Conservation (phyloP, 768 basidiomycete genomes). For the Myochromella boudieri region DNA sequence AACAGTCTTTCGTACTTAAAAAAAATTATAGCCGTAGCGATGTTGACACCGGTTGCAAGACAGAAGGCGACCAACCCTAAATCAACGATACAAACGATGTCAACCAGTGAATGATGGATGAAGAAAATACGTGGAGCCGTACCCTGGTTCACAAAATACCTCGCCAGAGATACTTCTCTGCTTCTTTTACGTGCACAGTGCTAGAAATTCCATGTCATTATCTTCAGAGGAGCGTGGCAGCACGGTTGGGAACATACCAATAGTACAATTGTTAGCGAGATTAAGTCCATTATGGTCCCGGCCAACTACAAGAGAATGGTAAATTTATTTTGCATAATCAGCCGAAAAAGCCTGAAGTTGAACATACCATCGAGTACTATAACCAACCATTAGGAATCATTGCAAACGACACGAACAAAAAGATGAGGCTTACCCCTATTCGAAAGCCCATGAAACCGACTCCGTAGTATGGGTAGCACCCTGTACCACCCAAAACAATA, state of each 20-base stretch:
- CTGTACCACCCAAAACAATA: conserved; percentile 24
- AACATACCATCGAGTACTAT: conserved; percentile 21
- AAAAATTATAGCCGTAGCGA: conserved; percentile 27
- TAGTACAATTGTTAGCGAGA: not conserved
- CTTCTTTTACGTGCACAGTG: conserved; percentile 27
- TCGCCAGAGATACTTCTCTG: conserved; percentile 30
- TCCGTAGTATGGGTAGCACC: conserved; percentile 40
- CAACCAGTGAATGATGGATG: not conserved
- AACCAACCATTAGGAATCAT: too few species aligned
- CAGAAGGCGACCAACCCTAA: conserved; percentile 34
- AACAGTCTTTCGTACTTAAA: conserved; percentile 29
- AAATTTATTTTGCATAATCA: not conserved
- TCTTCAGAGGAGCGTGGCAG: not conserved
- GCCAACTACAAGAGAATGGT: conserved; percentile 24
- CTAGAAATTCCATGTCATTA: conserved; percentile 13
- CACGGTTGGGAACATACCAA: not conserved
- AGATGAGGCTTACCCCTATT: conserved; percentile 29
- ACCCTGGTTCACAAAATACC: conserved; percentile 40
- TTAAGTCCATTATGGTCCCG: conserved; percentile 23
- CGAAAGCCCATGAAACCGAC: conserved; percentile 27
- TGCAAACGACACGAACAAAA: not conserved
- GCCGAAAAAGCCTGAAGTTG: not conserved
- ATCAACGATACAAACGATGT: not conserved
- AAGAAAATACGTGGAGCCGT: not conserved
- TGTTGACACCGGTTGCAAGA: conserved; percentile 29